Evolutionary conservation across 2,329 filamentous ascomycete species (phyloP), one percentile per base, ranked within the genome.

Genomic region (Decorospora gaudefroyi): DNA sequence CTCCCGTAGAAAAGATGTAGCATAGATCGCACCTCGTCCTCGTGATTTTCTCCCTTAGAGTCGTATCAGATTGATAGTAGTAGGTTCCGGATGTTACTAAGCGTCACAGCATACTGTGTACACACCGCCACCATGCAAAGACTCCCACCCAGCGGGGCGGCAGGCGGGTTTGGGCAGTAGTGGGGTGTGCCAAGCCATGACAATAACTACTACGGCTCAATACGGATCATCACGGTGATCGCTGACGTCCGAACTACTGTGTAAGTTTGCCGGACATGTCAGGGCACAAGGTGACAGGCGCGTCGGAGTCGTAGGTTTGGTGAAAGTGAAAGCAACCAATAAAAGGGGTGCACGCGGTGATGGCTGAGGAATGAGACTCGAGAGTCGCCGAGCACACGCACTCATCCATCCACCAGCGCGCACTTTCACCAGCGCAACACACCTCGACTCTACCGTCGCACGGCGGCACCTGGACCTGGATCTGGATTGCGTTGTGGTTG

Each of bases 111-210:
- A 17, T n/a, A n/a, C n/a, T n/a, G n/a, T n/a, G n/a, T n/a, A n/a
- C n/a, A n/a, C n/a, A n/a, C n/a, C n/a, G n/a, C n/a, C n/a, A n/a
- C n/a, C n/a, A n/a, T n/a, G n/a, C n/a, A n/a, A n/a, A n/a, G n/a
- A n/a, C n/a, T n/a, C n/a, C n/a, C n/a, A n/a, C n/a, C n/a, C n/a
- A n/a, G n/a, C n/a, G n/a, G n/a, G n/a, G n/a, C n/a, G 16, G 16
- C 10, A n/a, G 30, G 42, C 57, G 41, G 38, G 16, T 57, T 57
- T 49, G 51, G 55, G 55, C 28, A 22, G 42, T 42, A 36, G 57
- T 42, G 57, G 55, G 50, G 52, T 41, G 15, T 22, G 48, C 44
- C 49, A 49, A 51, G 51, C 25, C 15, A 25, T 13, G n/a, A 12
- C 29, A 22, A 40, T 17, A 10, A 17, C 13, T 16, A 1, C 21